phyloP scores from a whole-genome alignment of 106 monocot genomes.

The Dendrobium officinale region DNA sequence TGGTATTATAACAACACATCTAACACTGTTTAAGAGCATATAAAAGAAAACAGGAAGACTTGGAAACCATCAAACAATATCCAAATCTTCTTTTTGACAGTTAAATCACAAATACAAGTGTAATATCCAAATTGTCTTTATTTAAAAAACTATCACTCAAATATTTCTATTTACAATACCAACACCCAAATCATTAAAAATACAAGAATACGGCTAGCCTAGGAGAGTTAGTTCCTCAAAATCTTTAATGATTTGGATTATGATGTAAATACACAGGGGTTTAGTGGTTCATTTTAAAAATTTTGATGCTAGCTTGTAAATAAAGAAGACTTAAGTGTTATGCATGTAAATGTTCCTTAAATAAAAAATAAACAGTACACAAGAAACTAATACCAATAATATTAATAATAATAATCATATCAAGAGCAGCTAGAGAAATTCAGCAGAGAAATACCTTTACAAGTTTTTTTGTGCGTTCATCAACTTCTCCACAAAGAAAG shows the following conservation, averaged over 20 bases:
- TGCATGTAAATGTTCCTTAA: not conserved
- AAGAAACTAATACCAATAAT: not conserved
- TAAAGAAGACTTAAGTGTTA: not conserved
- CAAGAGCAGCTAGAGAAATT: not conserved
- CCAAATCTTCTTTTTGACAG: too few relatives aligned
- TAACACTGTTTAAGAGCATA: too few relatives aligned
- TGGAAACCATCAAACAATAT: too few relatives aligned
- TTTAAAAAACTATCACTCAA: too few relatives aligned
- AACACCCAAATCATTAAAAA: too few relatives aligned
- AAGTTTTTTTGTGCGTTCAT: constrained; percentile 59
- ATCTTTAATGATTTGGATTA: not conserved
- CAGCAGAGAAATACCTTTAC: constrained; percentile 51
- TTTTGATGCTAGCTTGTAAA: not conserved
- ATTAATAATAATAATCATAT: not conserved
- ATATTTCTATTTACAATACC: too few relatives aligned
- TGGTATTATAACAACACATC: too few relatives aligned
- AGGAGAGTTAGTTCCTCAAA: too few relatives aligned
- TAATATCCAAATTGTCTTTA: too few relatives aligned
- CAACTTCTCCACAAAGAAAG: constrained; percentile 84
- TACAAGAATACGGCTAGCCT: too few relatives aligned
- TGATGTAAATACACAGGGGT: not conserved
- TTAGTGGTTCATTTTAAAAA: not conserved
- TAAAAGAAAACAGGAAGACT: too few relatives aligned
- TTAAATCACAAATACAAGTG: too few relatives aligned
- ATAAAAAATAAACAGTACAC: not conserved